Conservation (phyloP, 2,329 filamentous ascomycete genomes). For the Pestalotiopsis sp. region DNA sequence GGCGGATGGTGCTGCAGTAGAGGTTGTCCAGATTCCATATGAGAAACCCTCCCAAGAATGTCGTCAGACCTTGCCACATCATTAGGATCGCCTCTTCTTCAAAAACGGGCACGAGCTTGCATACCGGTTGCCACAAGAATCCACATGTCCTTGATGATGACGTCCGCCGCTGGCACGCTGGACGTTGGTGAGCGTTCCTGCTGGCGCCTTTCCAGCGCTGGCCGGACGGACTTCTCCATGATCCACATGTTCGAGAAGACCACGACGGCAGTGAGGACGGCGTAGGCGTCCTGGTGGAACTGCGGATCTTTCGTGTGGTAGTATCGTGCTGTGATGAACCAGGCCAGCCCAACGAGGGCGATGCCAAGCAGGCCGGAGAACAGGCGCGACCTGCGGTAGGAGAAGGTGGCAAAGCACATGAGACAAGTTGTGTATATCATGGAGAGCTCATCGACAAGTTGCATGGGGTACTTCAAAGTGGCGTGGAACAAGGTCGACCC, state of each 20-base stretch:
- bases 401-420: conserved; percentile 69
- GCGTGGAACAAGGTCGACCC: conserved; percentile 61
- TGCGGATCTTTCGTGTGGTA: conserved; percentile 79
- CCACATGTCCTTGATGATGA: conserved; percentile 69
- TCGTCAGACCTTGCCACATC: conserved; percentile 54
- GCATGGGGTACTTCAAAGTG: conserved; percentile 61
- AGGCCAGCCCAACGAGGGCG: conserved; percentile 56
- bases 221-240: conserved; percentile 60
- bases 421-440: conserved; percentile 64
- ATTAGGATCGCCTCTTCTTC: neutral
- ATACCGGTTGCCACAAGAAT: conserved; percentile 63
- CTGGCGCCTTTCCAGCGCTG: conserved; percentile 45
- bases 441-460: conserved; percentile 61
- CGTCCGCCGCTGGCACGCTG: conserved; percentile 27
- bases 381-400: conserved; percentile 60
- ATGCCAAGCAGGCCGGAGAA: conserved; percentile 59
- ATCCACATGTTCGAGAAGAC: conserved; percentile 75
- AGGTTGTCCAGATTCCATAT: conserved; percentile 81
- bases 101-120: neutral
- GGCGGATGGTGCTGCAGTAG: conserved; percentile 68
- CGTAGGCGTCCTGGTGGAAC: conserved; percentile 83
- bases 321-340: conserved; percentile 75
- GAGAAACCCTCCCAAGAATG: conserved; percentile 75
- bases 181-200: conserved; percentile 47
- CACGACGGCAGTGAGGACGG: conserved; percentile 69